A percentile compares a stretch with the other conserved stretches of the same genome.
Evolutionary conservation across 768 basidiomycete species (phyloP).

Genomic region (Kwoniella botswanensis): DNA sequence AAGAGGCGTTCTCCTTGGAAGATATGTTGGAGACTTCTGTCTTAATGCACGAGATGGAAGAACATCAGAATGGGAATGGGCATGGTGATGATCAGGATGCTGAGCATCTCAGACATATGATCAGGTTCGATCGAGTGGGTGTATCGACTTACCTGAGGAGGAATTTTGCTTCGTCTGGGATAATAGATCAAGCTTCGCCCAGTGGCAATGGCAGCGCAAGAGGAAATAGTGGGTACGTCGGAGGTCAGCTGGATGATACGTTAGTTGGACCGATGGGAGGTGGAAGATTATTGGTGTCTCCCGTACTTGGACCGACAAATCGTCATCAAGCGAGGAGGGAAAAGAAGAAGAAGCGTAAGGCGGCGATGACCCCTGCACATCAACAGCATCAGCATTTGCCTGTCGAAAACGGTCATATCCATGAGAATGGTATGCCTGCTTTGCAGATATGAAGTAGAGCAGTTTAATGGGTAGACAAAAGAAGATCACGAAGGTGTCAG

Average conservation of each 20-base stretch:
- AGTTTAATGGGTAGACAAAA: background rate
- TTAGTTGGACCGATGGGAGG: constrained; percentile 26
- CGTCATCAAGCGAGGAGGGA: constrained; percentile 5
- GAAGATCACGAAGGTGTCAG: background rate
- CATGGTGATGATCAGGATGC: constrained; percentile 21
- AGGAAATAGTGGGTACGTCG: constrained; percentile 1
- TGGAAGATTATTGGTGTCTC: constrained; percentile 23
- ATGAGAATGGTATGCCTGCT: background rate
- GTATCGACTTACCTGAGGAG: constrained; percentile 39
- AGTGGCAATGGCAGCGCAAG: background rate
- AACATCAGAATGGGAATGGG: constrained; percentile 10
- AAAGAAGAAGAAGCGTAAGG: constrained; percentile 17
- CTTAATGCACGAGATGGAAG: constrained; percentile 27
- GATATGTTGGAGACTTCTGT: constrained; percentile 48
- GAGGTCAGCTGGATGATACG: constrained; percentile 22
- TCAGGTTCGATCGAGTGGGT: constrained; percentile 39
- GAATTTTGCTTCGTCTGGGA: constrained; percentile 22
- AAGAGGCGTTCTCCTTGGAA: constrained; percentile 38
- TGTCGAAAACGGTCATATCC: background rate
- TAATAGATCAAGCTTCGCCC: background rate
- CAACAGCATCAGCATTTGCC: constrained; percentile 2
- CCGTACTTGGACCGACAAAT: constrained; percentile 21
- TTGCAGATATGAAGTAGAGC: constrained; percentile 8
- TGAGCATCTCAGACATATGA: constrained; percentile 35
- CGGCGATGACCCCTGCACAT: background rate